Evolutionary conservation across 345 rosid species (phyloP).

Genomic region (Laguncularia racemosa): DNA sequence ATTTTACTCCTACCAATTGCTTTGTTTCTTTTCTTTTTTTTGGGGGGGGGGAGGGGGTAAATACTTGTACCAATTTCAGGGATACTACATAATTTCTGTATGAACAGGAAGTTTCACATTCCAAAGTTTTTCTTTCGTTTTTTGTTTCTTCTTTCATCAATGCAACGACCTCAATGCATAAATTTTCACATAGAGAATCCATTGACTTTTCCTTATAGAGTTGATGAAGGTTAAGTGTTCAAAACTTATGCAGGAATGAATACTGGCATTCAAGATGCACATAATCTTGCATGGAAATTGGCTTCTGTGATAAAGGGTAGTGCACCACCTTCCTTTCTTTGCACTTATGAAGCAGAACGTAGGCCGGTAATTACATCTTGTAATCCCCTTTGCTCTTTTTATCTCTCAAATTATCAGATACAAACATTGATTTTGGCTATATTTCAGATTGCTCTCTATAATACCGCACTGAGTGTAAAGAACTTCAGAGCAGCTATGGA

Average conservation of each 20-base stretch:
- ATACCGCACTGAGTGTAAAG: constrained; percentile 77
- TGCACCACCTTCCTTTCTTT: constrained; percentile 56
- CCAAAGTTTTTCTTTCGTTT: neutral
- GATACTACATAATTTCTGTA: neutral
- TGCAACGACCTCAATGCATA: no score
- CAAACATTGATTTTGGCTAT: constrained; percentile 11
- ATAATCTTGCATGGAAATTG: constrained; percentile 95
- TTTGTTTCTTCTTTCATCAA: neutral
- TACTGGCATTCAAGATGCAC: constrained; percentile 96
- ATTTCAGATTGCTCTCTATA: constrained; percentile 64
- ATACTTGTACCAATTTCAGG: no score
- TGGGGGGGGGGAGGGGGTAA: no score
- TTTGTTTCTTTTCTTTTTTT: no score
- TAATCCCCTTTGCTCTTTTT: constrained; percentile 1
- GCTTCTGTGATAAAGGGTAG: constrained; percentile 54
- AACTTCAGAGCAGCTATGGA: constrained; percentile 89
- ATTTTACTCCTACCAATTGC: no score
- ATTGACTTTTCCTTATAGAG: neutral
- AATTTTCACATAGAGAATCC: no score
- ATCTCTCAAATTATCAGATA: neutral
- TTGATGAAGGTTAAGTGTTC: neutral
- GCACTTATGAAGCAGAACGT: constrained; percentile 78
- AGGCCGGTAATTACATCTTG: constrained; percentile 56
- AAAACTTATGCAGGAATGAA: constrained; percentile 69
- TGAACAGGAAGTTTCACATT: constrained; percentile 2